These are phyloP conservation scores for Yarrowia divulgata DNA, from an alignment of 805 yeast genomes.

Conservation along the genomic window DNA sequence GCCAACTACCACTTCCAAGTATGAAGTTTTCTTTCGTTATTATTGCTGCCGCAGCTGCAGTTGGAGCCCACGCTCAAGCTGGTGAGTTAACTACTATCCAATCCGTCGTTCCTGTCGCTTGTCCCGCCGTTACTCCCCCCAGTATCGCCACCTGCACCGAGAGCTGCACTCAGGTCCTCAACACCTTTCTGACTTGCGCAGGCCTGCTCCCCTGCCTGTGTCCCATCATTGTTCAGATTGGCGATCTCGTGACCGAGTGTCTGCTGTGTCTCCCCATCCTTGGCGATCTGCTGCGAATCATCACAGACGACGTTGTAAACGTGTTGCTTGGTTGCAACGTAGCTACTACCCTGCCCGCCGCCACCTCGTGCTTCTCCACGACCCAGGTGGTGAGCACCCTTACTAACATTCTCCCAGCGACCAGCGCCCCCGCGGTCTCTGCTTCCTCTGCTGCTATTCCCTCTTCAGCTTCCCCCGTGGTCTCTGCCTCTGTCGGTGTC, in stretches of 20 bases:
- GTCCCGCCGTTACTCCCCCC: not conserved
- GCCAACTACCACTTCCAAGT: not conserved
- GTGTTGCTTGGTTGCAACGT: slow-evolving; percentile 10
- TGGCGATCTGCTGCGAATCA: not conserved
- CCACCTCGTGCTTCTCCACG: slow-evolving; percentile 9
- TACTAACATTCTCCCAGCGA: slow-evolving; percentile 1
- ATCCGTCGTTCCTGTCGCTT: slow-evolving; percentile 1
- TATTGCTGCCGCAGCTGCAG: slow-evolving; percentile 31
- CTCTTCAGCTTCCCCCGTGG: slow-evolving; percentile 6
- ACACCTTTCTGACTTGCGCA: not conserved
- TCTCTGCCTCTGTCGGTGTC: not conserved
- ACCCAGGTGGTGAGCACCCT: not conserved
- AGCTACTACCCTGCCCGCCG: slow-evolving; percentile 2
- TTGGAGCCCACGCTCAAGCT: slow-evolving; percentile 27
- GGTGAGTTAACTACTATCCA: slow-evolving; percentile 13
- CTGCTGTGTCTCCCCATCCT: slow-evolving; percentile 22
- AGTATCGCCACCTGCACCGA: not conserved
- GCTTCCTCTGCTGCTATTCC: not conserved
- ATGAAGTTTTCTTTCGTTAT: slow-evolving; percentile 33
- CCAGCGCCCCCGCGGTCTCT: not conserved
- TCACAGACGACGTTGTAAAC: slow-evolving; percentile 1
- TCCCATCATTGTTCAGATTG: slow-evolving; percentile 6
- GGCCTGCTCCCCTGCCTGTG: slow-evolving; percentile 16
- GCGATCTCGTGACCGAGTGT: slow-evolving; percentile 19
- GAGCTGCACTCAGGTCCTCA: slow-evolving; percentile 3